Percentiles rank a stretch among this genome's conserved stretches.
These are phyloP conservation scores for Podila clonocystis DNA, from an alignment of 192 early-diverging fungal species.

Conservation along the genomic window DNA sequence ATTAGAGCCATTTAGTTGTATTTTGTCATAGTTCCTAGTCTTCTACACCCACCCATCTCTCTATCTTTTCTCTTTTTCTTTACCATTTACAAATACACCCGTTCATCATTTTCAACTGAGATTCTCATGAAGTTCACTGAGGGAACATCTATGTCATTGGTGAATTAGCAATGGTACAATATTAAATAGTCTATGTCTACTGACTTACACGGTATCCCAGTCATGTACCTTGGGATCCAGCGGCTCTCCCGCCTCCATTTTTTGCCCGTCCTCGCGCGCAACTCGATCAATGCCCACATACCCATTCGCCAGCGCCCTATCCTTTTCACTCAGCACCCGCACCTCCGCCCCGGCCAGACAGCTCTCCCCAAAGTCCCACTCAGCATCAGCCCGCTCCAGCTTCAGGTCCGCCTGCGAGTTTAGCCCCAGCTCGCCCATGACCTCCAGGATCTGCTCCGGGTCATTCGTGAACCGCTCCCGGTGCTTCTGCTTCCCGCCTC, in stretches of 20 bases:
- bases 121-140: too few species aligned
- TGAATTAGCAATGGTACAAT: too few species aligned
- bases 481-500: conserved; percentile 38
- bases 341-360: conserved; percentile 12
- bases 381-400: conserved; percentile 10
- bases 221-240: conserved; percentile 30
- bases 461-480: conserved; percentile 30
- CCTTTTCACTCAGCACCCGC: neutral
- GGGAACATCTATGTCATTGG: too few species aligned
- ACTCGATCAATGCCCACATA: conserved; percentile 31
- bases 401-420: neutral
- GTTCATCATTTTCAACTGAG: too few species aligned
- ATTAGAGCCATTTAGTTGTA: too few species aligned
- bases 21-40: neutral
- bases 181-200: too few species aligned
- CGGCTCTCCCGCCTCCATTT: neutral
- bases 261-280: conserved; percentile 21
- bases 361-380: conserved; percentile 26
- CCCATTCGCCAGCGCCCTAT: conserved; percentile 8
- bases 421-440: conserved; percentile 18
- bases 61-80: too few species aligned
- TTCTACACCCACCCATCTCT: neutral
- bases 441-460: conserved; percentile 30
- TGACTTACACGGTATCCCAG: conserved; percentile 13
- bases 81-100: too few species aligned